phyloP scores from a whole-genome alignment of 148 eudicot species.

The Nepenthes mirabilis region DNA sequence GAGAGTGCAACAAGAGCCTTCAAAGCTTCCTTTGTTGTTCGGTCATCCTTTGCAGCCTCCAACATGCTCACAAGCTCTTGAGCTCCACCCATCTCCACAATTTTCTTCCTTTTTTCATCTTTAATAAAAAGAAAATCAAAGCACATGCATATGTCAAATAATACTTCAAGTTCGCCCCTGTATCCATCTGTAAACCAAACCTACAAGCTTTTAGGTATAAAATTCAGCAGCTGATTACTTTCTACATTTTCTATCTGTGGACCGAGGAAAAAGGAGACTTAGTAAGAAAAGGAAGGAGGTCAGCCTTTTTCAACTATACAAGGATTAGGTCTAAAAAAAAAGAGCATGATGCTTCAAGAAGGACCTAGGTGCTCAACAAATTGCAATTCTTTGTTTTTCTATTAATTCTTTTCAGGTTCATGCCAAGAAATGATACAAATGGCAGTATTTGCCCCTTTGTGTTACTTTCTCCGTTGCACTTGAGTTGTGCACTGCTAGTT shows the following conservation, averaged over 20 bases:
- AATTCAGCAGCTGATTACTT: neutral
- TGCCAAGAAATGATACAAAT: too few relatives aligned
- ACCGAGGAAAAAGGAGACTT: neutral
- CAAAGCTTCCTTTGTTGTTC: conserved; percentile 68
- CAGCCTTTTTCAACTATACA: too few relatives aligned
- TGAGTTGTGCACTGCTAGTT: too few relatives aligned
- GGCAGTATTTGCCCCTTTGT: too few relatives aligned
- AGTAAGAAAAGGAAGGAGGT: too few relatives aligned
- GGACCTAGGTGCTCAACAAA: too few relatives aligned
- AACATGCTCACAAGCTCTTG: conserved; percentile 74
- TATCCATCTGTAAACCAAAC: neutral
- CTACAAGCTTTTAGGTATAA: neutral
- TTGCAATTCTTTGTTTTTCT: too few relatives aligned
- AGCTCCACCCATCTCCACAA: conserved; percentile 83
- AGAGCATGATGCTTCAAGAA: too few relatives aligned
- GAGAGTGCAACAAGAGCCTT: conserved; percentile 81
- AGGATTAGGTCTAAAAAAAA: too few relatives aligned
- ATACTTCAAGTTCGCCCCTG: neutral
- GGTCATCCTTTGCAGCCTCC: conserved; percentile 65
- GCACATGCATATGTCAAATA: neutral
- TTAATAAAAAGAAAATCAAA: conserved; percentile 7
- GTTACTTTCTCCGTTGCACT: too few relatives aligned
- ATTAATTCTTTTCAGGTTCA: too few relatives aligned
- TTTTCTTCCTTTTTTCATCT: conserved; percentile 84
- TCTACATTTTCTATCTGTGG: neutral